Base-by-base conservation (phyloP, 108 stramenopile species). In the Skeletonema costatum region DNA sequence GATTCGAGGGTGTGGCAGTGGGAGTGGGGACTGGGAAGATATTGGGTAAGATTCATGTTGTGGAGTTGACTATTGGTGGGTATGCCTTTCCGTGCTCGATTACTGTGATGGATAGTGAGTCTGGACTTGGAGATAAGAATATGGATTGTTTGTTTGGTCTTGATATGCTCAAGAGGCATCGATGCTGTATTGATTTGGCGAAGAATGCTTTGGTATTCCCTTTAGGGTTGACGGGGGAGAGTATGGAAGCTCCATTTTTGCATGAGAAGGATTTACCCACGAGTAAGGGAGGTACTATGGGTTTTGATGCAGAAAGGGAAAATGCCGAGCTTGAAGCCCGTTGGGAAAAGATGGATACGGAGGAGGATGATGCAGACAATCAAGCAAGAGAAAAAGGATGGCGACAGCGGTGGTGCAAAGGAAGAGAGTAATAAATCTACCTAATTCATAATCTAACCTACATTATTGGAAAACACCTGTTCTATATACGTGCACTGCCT, bases 81-180 rank as follows among this genome's bases (percentile, higher is more conserved):
- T 78, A 88, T 84, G 70, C 25, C 38, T 80, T 75, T 39, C 71
- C 78, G 29, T 88, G 56, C 82, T 85, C 51, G 17, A 71, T 66
- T 71, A 88, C 71, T 90, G 96, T 76, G 82, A 89, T 98, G 88
- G 96, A 98, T 76, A 82, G 86, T 79, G 82, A 87, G 73, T 68
- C 82, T 29, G 87, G 86, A 5, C 68, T 76, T 53, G 84, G 84
- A 2, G 86, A 90, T 32, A 89, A 92, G 61, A 96, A 97, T 75
- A 96, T 99, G 87, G 98, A 98, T 61, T 93, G 98, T 63, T 74
- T 99, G 30, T 88, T 98, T 32, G 99, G 99, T 32, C 84, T 99
- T 62, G 99, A 99, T 85, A 98, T 98, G 97, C 83, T 98, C 46
- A 96, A 91, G 74, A 86, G 97, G 16, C 97, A 98, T 85, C 89